Conservation (phyloP, 495 filamentous ascomycete genomes). For the Daldinia decipiens region DNA sequence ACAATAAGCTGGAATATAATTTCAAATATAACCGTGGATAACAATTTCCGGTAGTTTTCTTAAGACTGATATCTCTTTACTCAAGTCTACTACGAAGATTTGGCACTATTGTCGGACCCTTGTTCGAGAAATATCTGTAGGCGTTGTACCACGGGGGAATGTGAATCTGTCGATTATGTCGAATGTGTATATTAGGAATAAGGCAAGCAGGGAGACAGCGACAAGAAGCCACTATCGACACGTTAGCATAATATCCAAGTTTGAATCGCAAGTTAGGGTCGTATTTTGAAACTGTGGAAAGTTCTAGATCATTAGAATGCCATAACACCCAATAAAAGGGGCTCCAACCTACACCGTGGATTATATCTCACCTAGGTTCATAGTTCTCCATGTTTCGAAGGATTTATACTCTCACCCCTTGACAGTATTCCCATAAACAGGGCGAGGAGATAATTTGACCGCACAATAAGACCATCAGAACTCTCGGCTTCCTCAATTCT, state of each 20-base stretch:
- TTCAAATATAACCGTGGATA: not conserved
- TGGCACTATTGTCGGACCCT: not conserved
- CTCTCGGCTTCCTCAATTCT: not conserved
- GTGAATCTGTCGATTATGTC: not conserved
- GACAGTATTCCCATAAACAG: not conserved
- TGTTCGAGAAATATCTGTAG: not conserved
- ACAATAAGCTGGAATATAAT: not conserved
- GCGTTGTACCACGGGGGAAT: not conserved
- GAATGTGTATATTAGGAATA: not conserved
- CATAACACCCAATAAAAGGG: no score
- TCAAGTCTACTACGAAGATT: not conserved
- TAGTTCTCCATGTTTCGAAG: not conserved
- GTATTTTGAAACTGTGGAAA: not conserved
- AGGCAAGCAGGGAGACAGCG: not conserved
- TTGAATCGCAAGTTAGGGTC: not conserved
- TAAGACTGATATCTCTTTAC: not conserved
- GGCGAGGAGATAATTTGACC: not conserved
- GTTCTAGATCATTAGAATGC: no score
- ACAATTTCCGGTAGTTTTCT: not conserved
- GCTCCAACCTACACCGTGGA: not conserved
- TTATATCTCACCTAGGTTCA: not conserved
- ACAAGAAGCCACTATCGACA: not conserved
- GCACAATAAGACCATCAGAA: not conserved
- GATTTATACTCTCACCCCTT: not conserved
- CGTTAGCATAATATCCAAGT: not conserved